Conservation (phyloP, 345 rosid genomes). For the Anacardium occidentale region DNA sequence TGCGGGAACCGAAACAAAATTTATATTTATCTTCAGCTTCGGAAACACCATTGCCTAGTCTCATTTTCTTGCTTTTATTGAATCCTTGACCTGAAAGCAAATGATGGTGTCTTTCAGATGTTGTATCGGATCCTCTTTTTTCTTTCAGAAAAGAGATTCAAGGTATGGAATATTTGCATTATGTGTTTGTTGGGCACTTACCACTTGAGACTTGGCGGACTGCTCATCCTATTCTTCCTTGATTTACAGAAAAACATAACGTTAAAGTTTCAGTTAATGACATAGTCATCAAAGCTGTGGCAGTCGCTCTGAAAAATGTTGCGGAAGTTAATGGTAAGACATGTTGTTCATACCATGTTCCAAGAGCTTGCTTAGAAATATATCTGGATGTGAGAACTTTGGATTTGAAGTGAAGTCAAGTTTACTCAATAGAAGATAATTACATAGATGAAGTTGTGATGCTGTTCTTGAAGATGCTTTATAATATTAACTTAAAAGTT, state of each 20-base stretch:
- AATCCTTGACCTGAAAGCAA: conserved; percentile 23
- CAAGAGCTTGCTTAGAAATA: conserved; percentile 3
- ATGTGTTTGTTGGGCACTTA: conserved; percentile 13
- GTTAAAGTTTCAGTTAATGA: conserved; percentile 94
- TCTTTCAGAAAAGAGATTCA: conserved; percentile 85
- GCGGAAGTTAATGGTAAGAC: conserved; percentile 88
- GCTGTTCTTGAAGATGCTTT: background rate
- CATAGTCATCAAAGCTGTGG: conserved; percentile 91
- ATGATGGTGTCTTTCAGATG: conserved; percentile 57
- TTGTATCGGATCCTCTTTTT: conserved; percentile 90
- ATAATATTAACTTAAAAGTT: background rate
- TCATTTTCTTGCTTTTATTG: conserved; percentile 21
- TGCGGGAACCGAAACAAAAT: conserved; percentile 92
- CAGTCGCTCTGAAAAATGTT: conserved; percentile 77
- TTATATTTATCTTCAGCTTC: conserved; percentile 84
- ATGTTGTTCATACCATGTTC: conserved; percentile 15
- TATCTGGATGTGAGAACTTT: background rate
- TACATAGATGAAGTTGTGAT: background rate
- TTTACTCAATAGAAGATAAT: background rate
- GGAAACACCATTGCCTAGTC: conserved; percentile 12
- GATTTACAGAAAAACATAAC: conserved; percentile 73
- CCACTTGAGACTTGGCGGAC: conserved; percentile 17
- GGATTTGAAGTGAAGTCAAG: background rate
- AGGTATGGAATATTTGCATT: conserved; percentile 44
- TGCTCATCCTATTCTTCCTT: conserved; percentile 24